Conservation (phyloP, 176 grass and related monocot genomes). For the Triticum urartu region DNA sequence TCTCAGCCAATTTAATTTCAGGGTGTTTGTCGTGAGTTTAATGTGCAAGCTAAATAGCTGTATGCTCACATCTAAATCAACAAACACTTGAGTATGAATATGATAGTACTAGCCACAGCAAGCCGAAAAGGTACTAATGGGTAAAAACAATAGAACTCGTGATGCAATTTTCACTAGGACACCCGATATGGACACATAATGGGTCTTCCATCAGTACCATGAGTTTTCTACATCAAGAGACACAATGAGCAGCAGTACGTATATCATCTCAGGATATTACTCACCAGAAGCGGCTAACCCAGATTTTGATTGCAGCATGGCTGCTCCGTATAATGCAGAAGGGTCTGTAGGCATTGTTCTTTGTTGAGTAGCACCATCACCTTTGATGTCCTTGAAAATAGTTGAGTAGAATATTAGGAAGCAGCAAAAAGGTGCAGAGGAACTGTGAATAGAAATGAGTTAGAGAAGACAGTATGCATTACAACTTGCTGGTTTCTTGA, state of each 20-base stretch:
- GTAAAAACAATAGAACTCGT: background rate
- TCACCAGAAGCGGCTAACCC: conserved; percentile 62
- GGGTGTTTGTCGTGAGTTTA: background rate
- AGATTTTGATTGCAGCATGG: conserved; percentile 78
- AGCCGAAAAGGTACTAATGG: background rate
- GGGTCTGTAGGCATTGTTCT: conserved; percentile 71
- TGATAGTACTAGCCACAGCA: background rate
- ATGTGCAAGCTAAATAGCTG: background rate
- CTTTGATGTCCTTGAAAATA: conserved; percentile 69
- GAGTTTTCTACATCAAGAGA: background rate
- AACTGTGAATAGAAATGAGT: conserved; percentile 13
- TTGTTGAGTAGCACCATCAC: conserved; percentile 57
- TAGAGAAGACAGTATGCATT: conserved; percentile 39
- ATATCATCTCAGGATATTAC: conserved; percentile 22
- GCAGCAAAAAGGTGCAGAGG: background rate
- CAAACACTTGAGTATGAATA: background rate
- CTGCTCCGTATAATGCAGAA: conserved; percentile 58
- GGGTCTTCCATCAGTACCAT: background rate
- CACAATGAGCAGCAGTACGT: conserved; percentile 3
- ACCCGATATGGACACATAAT: background rate
- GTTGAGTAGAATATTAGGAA: conserved; percentile 14
- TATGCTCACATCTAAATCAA: conserved; percentile 14
- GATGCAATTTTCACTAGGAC: background rate
- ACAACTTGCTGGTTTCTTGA: conserved; percentile 67
- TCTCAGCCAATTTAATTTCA: background rate